phyloP scores from a whole-genome alignment of 352 stramenopile genomes.

The Pythium insidiosum region DNA sequence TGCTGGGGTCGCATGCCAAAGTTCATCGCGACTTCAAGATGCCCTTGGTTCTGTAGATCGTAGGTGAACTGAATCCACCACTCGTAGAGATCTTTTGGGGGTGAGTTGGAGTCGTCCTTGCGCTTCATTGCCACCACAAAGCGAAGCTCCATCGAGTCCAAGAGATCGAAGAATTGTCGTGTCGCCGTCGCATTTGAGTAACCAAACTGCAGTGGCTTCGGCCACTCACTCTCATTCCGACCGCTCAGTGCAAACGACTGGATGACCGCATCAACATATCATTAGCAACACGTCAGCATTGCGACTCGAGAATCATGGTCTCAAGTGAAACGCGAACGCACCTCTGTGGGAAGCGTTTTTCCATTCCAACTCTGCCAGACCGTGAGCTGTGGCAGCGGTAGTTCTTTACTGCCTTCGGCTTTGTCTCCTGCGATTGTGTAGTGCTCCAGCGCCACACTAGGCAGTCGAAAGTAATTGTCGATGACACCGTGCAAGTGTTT shows the following conservation, averaged over 20 bases:
- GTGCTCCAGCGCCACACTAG: conserved; percentile 40
- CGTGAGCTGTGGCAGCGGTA: conserved; percentile 37
- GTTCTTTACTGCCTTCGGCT: conserved; percentile 3
- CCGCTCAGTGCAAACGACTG: conserved; percentile 36
- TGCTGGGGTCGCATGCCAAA: conserved; percentile 24
- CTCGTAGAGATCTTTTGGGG: conserved; percentile 24
- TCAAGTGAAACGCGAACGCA: too few relatives aligned
- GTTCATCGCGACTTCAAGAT: conserved; percentile 57
- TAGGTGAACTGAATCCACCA: conserved; percentile 64
- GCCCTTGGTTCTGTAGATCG: conserved; percentile 58
- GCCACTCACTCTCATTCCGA: conserved; percentile 35
- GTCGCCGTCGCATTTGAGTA: conserved; percentile 23
- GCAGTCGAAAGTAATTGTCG: conserved; percentile 50
- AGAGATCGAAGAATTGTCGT: conserved; percentile 49
- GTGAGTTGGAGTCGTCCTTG: conserved; percentile 6
- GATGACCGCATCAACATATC: too few relatives aligned
- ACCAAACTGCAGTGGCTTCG: conserved; percentile 26
- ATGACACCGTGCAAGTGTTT: conserved; percentile 58
- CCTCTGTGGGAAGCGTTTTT: neutral
- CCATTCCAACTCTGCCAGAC: conserved; percentile 22
- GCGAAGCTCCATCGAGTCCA: conserved; percentile 56
- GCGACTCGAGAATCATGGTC: too few relatives aligned
- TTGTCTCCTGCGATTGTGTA: conserved; percentile 29
- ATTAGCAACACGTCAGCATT: too few relatives aligned
- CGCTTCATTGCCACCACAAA: conserved; percentile 41